A percentile compares a stretch with the other conserved stretches of the same genome.
These are phyloP conservation scores for Xylaria venustula DNA, from an alignment of 495 filamentous ascomycete genomes.

Conservation along the genomic window DNA sequence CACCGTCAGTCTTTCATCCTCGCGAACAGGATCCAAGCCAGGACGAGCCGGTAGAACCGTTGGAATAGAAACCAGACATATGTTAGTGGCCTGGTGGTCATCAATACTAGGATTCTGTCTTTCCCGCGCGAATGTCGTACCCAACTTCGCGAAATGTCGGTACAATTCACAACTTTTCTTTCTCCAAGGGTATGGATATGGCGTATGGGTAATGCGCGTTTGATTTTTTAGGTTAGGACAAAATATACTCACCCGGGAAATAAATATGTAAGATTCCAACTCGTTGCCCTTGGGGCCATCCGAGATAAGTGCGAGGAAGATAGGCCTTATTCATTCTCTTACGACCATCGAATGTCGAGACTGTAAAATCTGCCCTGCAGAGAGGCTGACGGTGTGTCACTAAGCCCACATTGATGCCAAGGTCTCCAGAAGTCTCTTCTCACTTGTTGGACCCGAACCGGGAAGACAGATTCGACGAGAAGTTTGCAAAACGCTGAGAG, in stretches of 20 bases:
- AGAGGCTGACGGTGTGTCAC: too few species aligned
- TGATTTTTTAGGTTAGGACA: constrained; percentile 7
- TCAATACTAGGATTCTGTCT: too few species aligned
- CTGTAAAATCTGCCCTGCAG: background rate
- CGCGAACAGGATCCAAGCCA: constrained; percentile 2
- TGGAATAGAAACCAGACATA: background rate
- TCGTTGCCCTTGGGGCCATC: background rate
- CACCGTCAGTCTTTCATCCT: background rate
- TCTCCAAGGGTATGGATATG: constrained; percentile 16
- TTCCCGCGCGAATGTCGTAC: constrained; percentile 17
- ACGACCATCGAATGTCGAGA: too few species aligned
- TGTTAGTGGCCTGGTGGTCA: too few species aligned
- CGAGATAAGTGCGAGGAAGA: constrained; percentile 14
- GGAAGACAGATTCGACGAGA: constrained; percentile 64
- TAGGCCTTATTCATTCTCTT: too few species aligned
- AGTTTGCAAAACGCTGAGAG: constrained; percentile 62
- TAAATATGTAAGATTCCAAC: constrained; percentile 1
- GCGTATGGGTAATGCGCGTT: constrained; percentile 22
- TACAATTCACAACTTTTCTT: constrained; percentile 8
- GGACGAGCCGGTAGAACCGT: background rate
- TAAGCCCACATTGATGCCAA: background rate
- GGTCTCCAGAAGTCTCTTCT: constrained; percentile 7
- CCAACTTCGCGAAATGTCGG: constrained; percentile 4
- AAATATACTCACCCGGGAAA: constrained; percentile 9
- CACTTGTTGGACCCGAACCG: constrained; percentile 66